These are phyloP conservation scores for Grigorovia humatica DNA, from an alignment of 805 yeast species.

Conservation along the genomic window DNA sequence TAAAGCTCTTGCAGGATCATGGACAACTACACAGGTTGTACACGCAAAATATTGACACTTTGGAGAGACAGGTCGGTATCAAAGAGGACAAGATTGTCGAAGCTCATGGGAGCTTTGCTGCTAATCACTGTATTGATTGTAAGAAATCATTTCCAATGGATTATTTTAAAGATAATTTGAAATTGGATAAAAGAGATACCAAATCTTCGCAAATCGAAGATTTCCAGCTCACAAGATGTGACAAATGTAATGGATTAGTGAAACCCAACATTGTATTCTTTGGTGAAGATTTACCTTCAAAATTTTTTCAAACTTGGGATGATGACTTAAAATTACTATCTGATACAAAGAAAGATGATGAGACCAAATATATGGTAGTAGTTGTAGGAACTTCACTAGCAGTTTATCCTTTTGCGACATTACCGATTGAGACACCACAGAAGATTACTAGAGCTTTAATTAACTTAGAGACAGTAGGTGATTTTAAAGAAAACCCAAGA, in stretches of 20 bases:
- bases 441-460: conserved; percentile 50
- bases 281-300: conserved; percentile 74
- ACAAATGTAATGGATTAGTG: conserved; percentile 59
- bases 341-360: conserved; percentile 25
- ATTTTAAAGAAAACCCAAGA: conserved; percentile 44
- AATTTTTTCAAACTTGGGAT: conserved; percentile 64
- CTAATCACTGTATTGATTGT: conserved; percentile 77
- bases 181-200: conserved; percentile 3
- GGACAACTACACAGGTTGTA: conserved; percentile 57
- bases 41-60: conserved; percentile 88
- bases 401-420: conserved; percentile 81
- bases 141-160: conserved; percentile 39
- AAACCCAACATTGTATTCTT: conserved; percentile 93
- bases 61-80: conserved; percentile 80
- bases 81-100: conserved; percentile 56
- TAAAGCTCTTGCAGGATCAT: conserved; percentile 57
- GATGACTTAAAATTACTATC: conserved; percentile 28
- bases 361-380: conserved; percentile 49
- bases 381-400: conserved; percentile 90
- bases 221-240: conserved; percentile 38
- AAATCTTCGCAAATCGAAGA: conserved; percentile 7
- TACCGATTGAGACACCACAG: conserved; percentile 55
- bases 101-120: conserved; percentile 92
- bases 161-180: conserved; percentile 34
- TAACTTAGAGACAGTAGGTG: conserved; percentile 73